Percentiles rank a stretch among this genome's conserved stretches.
Evolutionary conservation across 495 filamentous ascomycete genomes (phyloP).

Genomic region (Parachaetomium inaequale): DNA sequence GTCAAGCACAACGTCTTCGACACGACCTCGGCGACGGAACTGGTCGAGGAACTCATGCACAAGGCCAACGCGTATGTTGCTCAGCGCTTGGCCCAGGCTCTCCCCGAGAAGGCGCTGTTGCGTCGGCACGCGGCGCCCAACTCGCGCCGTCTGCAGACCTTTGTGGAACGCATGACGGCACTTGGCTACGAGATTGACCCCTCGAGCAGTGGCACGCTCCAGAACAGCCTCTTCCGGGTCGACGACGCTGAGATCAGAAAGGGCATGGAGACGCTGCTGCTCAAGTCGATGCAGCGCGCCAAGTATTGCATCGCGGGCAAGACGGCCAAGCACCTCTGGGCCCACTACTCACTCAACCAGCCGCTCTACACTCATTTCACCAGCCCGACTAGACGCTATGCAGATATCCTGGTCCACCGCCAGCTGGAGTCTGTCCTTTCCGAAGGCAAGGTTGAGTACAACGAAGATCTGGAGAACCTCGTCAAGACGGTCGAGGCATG

Average conservation of each 20-base stretch:
- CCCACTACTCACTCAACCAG: slow-evolving; percentile 88
- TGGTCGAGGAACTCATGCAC: slow-evolving; percentile 91
- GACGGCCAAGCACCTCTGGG: slow-evolving; percentile 64
- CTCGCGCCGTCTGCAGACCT: slow-evolving; percentile 78
- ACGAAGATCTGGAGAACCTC: slow-evolving; percentile 80
- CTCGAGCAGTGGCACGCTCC: slow-evolving; percentile 81
- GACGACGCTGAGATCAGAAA: slow-evolving; percentile 83
- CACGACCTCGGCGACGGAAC: slow-evolving; percentile 80
- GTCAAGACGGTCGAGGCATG: slow-evolving; percentile 92
- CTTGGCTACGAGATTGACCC: slow-evolving; percentile 86
- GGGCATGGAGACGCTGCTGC: slow-evolving; percentile 93
- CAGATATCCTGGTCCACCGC: slow-evolving; percentile 91
- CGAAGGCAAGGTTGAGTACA: slow-evolving; percentile 76
- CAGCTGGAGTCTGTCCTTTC: slow-evolving; percentile 88
- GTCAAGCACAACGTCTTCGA: slow-evolving; percentile 96
- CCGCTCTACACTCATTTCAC: slow-evolving; percentile 98
- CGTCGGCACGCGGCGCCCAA: slow-evolving; percentile 84
- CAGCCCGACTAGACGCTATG: slow-evolving; percentile 89
- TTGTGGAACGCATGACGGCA: slow-evolving; percentile 87
- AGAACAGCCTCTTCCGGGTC: slow-evolving; percentile 89
- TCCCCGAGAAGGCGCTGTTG: slow-evolving; percentile 90
- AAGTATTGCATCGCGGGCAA: slow-evolving; percentile 88
- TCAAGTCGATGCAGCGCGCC: slow-evolving; percentile 92
- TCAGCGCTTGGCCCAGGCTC: slow-evolving; percentile 68
- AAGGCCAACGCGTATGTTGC: slow-evolving; percentile 88